These are phyloP conservation scores for Phlebopus sp. DNA, from an alignment of 1,284 basidiomycete genomes.

Conservation along the genomic window DNA sequence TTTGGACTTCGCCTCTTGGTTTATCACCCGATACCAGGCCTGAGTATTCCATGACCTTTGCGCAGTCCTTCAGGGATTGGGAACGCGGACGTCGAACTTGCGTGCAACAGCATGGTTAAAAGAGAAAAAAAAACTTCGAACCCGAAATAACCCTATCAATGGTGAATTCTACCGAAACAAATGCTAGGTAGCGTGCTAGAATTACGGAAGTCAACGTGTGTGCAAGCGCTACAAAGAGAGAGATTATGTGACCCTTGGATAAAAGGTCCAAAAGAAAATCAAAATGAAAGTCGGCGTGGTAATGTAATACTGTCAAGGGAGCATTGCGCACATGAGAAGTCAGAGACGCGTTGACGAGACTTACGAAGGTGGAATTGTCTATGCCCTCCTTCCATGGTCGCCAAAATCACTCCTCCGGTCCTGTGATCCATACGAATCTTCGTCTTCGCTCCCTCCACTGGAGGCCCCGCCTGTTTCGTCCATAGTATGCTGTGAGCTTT, in stretches of 20 bases:
- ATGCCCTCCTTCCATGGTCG: slow-evolving; percentile 33
- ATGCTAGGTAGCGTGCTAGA: slow-evolving; percentile 15
- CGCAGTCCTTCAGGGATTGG: slow-evolving; percentile 22
- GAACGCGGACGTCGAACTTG: slow-evolving; percentile 18
- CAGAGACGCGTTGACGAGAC: slow-evolving; percentile 12
- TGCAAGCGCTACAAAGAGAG: slow-evolving; percentile 1
- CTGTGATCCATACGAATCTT: slow-evolving; percentile 36
- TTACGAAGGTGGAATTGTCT: slow-evolving; percentile 21
- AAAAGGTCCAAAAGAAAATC: slow-evolving; percentile 12
- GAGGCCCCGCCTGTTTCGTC: slow-evolving; percentile 28
- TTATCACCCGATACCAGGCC: slow-evolving; percentile 17
- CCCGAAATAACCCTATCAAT: background rate
- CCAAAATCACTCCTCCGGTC: slow-evolving; percentile 35
- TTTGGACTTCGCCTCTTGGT: slow-evolving; percentile 12
- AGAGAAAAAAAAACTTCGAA: slow-evolving; percentile 1
- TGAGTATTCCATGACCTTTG: slow-evolving; percentile 1
- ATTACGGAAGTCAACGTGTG: slow-evolving; percentile 5
- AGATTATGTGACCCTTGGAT: background rate
- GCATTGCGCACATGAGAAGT: slow-evolving; percentile 20
- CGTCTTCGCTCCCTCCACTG: slow-evolving; percentile 35
- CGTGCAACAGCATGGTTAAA: background rate
- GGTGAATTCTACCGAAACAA: slow-evolving; percentile 9
- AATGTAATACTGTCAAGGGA: slow-evolving; percentile 1
- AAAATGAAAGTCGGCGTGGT: slow-evolving; percentile 19
- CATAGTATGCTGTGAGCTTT: slow-evolving; percentile 28